Evolutionary conservation across 1,284 basidiomycete genomes (phyloP), one percentile per base, ranked within the genome.

Genomic region (Melampsora americana): DNA sequence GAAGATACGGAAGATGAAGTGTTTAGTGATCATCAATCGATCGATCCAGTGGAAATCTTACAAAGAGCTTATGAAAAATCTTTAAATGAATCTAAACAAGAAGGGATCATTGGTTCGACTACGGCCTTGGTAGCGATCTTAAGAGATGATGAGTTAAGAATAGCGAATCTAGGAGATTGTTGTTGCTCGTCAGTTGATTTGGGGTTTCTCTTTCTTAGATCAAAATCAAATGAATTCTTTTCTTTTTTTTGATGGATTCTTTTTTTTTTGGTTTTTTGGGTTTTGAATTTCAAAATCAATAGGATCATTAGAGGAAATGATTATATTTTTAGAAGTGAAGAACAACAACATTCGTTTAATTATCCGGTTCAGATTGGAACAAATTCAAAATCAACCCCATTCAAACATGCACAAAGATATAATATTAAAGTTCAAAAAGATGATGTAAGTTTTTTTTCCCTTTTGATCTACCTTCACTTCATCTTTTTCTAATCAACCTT

Each of bases 311-410:
- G 81, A 5, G 81, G 79, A 26, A 72, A 78, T 67, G 78, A 81
- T 61, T 82, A 80, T 78, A 88, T 90, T 2, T 96, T 94, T 88
- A 87, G 93, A 56, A 92, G 89, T 62, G 88, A 92, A 73, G 95
- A 97, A 84, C 95, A 96, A 90, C 95, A 95, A 88, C 95, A 93
- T 87, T 84, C 90, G 81, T 95, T 96, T 85, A 97, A 97, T 83
- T 94, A 92, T 64, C 93, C 93, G 0, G 87, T 92, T 6, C 92
- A 95, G 83, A 87, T 96, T 0, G 92, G 92, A 0, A 93, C 93
- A 16, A 86, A 88, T 59, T 88, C 88, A 1, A 86, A 88, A 16
- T 88, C 90, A 20, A 88, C 88, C 65, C 90, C 90, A 76, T 86
- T 83, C 82, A 86, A 86, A 77, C 87, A 93, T 77, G 93, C 93